Evolutionary conservation across 2,329 filamentous ascomycete species (phyloP).

Genomic region (Myriosclerotinia scirpicola): DNA sequence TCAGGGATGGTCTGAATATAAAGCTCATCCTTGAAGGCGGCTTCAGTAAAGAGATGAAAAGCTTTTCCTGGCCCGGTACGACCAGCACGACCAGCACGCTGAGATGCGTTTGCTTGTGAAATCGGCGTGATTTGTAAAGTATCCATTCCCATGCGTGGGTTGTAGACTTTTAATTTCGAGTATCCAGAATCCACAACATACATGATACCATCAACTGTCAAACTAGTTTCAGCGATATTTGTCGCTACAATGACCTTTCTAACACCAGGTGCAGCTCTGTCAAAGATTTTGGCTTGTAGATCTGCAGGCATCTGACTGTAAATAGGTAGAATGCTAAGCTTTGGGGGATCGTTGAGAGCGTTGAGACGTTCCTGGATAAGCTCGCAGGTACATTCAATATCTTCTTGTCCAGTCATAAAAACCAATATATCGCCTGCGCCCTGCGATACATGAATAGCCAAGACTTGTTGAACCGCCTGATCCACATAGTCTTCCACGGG

Average conservation of each 20-base stretch:
- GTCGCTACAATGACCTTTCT: constrained; percentile 98
- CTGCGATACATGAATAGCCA: constrained; percentile 95
- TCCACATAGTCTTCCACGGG: constrained; percentile 98
- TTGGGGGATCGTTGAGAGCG: constrained; percentile 88
- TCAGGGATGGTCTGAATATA: constrained; percentile 97
- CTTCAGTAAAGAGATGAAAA: constrained; percentile 90
- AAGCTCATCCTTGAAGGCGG: constrained; percentile 92
- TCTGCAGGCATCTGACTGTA: constrained; percentile 99
- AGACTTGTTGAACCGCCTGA: constrained; percentile 90
- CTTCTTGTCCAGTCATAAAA: constrained; percentile 99
- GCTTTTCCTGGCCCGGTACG: constrained; percentile 94
- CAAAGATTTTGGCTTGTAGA: constrained; percentile 96
- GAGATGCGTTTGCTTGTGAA: constrained; percentile 92
- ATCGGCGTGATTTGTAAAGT: constrained; percentile 97
- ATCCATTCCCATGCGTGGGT: constrained; percentile 99
- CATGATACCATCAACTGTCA: constrained; percentile 99
- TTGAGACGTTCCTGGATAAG: constrained; percentile 83
- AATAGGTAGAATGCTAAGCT: constrained; percentile 91
- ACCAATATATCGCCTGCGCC: constrained; percentile 90
- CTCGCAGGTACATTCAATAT: constrained; percentile 96
- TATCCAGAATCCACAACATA: constrained; percentile 97
- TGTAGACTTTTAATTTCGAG: constrained; percentile 98
- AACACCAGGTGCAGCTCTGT: constrained; percentile 83
- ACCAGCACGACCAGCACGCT: constrained; percentile 89
- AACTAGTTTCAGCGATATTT: constrained; percentile 96